phyloP scores from a whole-genome alignment of 139 green algal species.

The Tetradesmus lagerheimii region DNA sequence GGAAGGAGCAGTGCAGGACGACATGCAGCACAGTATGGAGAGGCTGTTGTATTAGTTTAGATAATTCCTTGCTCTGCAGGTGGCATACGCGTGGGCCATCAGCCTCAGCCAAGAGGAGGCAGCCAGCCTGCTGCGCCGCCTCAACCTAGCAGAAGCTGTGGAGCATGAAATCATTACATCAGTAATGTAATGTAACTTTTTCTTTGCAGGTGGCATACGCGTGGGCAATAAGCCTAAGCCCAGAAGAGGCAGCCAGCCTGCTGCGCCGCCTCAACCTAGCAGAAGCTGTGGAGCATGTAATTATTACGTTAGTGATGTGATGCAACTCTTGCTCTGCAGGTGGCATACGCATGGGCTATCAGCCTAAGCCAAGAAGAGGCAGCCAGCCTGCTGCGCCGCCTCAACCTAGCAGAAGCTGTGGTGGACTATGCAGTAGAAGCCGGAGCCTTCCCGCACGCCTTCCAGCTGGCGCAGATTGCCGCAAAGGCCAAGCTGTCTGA shows the following conservation, averaged over 20 bases:
- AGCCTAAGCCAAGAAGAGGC: slow-evolving; percentile 79
- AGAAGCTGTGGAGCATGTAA: slow-evolving; percentile 78
- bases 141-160: slow-evolving; percentile 74
- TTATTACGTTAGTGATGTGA: not conserved
- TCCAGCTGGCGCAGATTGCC: slow-evolving; percentile 61
- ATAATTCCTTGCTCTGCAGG: slow-evolving; percentile 62
- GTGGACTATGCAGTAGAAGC: slow-evolving; percentile 82
- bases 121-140: slow-evolving; percentile 69
- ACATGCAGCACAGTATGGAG: too few relatives aligned
- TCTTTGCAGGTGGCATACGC: slow-evolving; percentile 80
- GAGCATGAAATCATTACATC: slow-evolving; percentile 65
- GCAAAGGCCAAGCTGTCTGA: slow-evolving; percentile 79
- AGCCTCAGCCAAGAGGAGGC: slow-evolving; percentile 79
- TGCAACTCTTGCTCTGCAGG: slow-evolving; percentile 54
- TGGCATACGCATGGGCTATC: slow-evolving; percentile 86
- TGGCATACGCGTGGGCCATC: slow-evolving; percentile 85
- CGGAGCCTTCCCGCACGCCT: slow-evolving; percentile 79
- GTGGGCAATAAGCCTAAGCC: slow-evolving; percentile 78
- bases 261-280: slow-evolving; percentile 74
- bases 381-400: slow-evolving; percentile 69
- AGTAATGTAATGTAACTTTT: not conserved
- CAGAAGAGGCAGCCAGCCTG: slow-evolving; percentile 75
- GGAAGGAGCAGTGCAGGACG: too few relatives aligned
- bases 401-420: slow-evolving; percentile 75
- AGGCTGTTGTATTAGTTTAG: too few relatives aligned